A percentile compares a stretch with the other conserved stretches of the same genome.
These are phyloP conservation scores for Colletotrichum sidae DNA, from an alignment of 2,329 filamentous ascomycete genomes.

Conservation along the genomic window DNA sequence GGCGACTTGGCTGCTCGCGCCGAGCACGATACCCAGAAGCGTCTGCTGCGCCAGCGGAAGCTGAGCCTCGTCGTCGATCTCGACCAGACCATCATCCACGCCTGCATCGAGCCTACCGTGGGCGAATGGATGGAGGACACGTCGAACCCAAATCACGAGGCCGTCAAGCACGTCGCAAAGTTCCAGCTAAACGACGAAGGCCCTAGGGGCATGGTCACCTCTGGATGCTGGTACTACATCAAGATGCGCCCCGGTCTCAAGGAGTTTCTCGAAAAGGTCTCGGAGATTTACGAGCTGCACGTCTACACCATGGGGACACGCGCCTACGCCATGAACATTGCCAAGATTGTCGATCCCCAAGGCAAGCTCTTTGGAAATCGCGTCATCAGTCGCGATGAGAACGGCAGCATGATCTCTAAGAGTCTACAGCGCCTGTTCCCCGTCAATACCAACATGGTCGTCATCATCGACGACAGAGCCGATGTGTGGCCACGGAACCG, in stretches of 20 bases:
- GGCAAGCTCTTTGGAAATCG: conserved; percentile 91
- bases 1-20: conserved; percentile 81
- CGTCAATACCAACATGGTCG: conserved; percentile 98
- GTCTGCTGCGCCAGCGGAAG: conserved; percentile 83
- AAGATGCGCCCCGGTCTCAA: conserved; percentile 91
- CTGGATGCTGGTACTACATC: conserved; percentile 95
- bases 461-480: conserved; percentile 96
- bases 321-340: conserved; percentile 93
- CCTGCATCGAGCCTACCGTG: conserved; percentile 95
- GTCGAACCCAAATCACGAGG: conserved; percentile 88
- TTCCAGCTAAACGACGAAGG: conserved; percentile 93
- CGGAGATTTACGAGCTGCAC: conserved; percentile 90
- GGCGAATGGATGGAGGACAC: conserved; percentile 94
- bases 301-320: conserved; percentile 99
- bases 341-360: conserved; percentile 91
- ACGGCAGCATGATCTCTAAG: conserved; percentile 91
- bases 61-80: conserved; percentile 95
- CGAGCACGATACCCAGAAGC: conserved; percentile 87
- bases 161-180: conserved; percentile 86
- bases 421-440: conserved; percentile 92
- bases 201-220: conserved; percentile 71
- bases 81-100: conserved; percentile 98
- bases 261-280: conserved; percentile 82
- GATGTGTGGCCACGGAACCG: conserved; percentile 96
- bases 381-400: conserved; percentile 96